Conservation (phyloP, 176 grass and related monocot species). For the Aegilops bicornis region DNA sequence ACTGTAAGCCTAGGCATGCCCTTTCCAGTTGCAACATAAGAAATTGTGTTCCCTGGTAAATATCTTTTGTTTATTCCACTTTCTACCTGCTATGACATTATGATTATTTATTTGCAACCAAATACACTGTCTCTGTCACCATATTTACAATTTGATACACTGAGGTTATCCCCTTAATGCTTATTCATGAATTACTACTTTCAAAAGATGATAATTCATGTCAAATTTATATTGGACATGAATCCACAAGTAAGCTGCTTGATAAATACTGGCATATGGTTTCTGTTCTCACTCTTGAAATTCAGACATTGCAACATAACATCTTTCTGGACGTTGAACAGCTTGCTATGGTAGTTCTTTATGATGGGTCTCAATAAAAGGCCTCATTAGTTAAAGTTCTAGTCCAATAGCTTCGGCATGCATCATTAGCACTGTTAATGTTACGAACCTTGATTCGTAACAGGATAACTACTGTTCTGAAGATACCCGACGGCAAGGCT, state of each 20-base stretch:
- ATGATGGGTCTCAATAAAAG: background rate
- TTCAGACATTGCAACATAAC: background rate
- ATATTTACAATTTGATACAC: background rate
- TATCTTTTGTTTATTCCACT: background rate
- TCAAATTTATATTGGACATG: background rate
- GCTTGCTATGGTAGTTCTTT: background rate
- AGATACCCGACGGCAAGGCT: background rate
- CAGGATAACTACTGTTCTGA: background rate
- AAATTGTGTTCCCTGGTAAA: background rate
- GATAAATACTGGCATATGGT: slow-evolving; percentile 15
- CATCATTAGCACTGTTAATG: background rate
- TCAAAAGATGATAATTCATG: background rate
- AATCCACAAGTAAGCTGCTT: background rate
- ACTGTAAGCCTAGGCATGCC: background rate
- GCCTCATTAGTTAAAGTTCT: background rate
- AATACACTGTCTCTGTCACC: background rate
- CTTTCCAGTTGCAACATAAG: slow-evolving; percentile 3
- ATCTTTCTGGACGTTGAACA: background rate
- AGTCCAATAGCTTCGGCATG: background rate
- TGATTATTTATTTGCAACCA: slow-evolving; percentile 8
- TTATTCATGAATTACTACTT: background rate
- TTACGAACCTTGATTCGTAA: background rate
- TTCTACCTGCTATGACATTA: background rate
- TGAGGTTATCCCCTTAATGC: background rate
- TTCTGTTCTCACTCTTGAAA: background rate